Conservation (phyloP, 768 basidiomycete genomes). For the Mycena amicta region DNA sequence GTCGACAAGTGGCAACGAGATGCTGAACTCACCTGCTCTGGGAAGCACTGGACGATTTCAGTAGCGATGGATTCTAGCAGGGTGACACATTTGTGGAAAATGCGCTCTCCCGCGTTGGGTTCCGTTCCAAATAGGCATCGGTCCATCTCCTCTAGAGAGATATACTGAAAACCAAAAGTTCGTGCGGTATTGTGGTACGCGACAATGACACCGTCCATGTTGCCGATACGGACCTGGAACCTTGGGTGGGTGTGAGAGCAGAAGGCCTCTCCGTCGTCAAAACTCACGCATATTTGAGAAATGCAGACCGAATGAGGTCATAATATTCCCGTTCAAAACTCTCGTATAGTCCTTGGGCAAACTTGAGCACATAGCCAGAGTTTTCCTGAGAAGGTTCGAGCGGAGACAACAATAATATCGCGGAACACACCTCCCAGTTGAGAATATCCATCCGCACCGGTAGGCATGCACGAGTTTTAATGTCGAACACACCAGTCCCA, state of each 20-base stretch:
- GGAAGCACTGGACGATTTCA: constrained; percentile 62
- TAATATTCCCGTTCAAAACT: constrained; percentile 95
- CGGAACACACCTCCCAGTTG: constrained; percentile 65
- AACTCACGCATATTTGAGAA: constrained; percentile 84
- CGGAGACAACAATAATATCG: neutral
- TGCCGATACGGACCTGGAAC: constrained; percentile 94
- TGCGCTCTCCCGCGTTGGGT: constrained; percentile 60
- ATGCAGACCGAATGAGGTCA: constrained; percentile 90
- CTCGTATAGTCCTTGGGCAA: constrained; percentile 60
- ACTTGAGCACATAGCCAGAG: constrained; percentile 74
- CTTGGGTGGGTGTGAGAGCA: constrained; percentile 36
- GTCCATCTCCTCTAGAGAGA: constrained; percentile 88
- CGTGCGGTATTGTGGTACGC: constrained; percentile 86
- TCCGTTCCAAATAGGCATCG: constrained; percentile 66
- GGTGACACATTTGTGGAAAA: constrained; percentile 75
- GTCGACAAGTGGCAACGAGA: neutral
- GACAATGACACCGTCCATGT: constrained; percentile 93
- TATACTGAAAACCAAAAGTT: constrained; percentile 93
- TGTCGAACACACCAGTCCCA: constrained; percentile 91
- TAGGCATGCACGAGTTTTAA: constrained; percentile 90
- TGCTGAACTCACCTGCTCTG: constrained; percentile 54
- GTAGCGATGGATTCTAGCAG: constrained; percentile 70
- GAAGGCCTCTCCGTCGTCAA: neutral
- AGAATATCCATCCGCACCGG: constrained; percentile 83
- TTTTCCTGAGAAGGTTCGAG: constrained; percentile 56